Evolutionary conservation across 192 early-diverging fungal genomes (phyloP).

Genomic region (Dimargaris cristalligena): DNA sequence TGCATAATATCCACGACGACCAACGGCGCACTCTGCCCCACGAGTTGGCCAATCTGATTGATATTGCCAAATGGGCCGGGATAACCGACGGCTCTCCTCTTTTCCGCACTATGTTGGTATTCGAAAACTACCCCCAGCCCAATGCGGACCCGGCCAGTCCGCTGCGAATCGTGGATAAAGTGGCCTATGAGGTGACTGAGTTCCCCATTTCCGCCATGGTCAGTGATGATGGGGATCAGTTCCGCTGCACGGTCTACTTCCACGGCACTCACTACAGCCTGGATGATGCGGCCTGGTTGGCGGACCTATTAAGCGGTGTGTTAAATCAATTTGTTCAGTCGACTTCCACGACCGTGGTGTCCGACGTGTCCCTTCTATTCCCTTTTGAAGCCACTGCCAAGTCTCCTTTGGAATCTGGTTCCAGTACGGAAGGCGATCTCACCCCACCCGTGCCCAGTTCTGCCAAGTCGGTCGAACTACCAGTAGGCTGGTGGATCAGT

Average conservation of each 20-base stretch:
- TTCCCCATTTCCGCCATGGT: conserved; percentile 5
- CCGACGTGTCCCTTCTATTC: too few species aligned
- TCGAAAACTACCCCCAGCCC: neutral
- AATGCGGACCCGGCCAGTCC: neutral
- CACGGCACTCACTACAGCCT: neutral
- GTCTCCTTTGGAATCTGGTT: too few species aligned
- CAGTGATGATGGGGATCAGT: neutral
- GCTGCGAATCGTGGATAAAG: neutral
- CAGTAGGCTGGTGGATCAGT: too few species aligned
- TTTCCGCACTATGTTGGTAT: neutral
- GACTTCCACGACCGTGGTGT: too few species aligned
- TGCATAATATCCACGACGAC: neutral
- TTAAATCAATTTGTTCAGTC: too few species aligned
- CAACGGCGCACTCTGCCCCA: neutral
- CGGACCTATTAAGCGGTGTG: too few species aligned
- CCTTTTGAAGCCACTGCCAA: too few species aligned
- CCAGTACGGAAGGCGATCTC: too few species aligned
- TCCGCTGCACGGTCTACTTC: neutral
- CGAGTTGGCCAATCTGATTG: neutral
- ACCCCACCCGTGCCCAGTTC: too few species aligned
- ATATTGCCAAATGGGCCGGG: neutral
- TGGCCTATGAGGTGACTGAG: conserved; percentile 5
- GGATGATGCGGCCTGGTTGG: neutral
- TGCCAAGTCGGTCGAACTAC: too few species aligned
- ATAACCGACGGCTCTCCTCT: neutral